Evolutionary conservation across 257 asterid genomes (phyloP).

Genomic region (Rauvolfia tetraphylla): DNA sequence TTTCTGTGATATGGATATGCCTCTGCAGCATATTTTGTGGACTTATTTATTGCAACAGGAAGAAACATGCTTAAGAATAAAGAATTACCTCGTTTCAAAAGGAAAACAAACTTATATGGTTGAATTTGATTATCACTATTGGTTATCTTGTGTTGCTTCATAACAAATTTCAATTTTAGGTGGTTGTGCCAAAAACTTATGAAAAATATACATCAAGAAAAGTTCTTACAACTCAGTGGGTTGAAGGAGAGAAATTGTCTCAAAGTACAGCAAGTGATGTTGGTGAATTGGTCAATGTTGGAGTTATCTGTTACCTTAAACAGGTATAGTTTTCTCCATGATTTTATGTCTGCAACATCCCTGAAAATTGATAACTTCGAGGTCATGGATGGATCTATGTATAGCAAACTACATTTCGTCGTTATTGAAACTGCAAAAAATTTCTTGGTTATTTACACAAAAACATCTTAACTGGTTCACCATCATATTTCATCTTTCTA

Average conservation of each 20-base stretch:
- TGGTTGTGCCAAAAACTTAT: conserved; percentile 92
- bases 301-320: conserved; percentile 99
- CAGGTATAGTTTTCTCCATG: conserved; percentile 50
- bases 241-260: conserved; percentile 96
- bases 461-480: background rate
- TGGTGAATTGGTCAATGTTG: conserved; percentile 94
- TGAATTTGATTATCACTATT: background rate
- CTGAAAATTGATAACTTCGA: background rate
- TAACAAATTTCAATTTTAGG: conserved; percentile 40
- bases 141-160: background rate
- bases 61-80: background rate
- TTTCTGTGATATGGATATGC: background rate
- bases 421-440: background rate
- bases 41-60: background rate
- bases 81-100: background rate
- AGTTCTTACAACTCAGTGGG: conserved; percentile 93
- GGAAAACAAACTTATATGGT: background rate
- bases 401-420: background rate
- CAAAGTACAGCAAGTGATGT: conserved; percentile 99
- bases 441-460: background rate
- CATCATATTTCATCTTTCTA: background rate
- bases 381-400: background rate
- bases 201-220: conserved; percentile 81
- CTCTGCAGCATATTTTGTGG: background rate
- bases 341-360: background rate